phyloP scores from a whole-genome alignment of 345 rosid genomes.

The Tarenaya hassleriana region DNA sequence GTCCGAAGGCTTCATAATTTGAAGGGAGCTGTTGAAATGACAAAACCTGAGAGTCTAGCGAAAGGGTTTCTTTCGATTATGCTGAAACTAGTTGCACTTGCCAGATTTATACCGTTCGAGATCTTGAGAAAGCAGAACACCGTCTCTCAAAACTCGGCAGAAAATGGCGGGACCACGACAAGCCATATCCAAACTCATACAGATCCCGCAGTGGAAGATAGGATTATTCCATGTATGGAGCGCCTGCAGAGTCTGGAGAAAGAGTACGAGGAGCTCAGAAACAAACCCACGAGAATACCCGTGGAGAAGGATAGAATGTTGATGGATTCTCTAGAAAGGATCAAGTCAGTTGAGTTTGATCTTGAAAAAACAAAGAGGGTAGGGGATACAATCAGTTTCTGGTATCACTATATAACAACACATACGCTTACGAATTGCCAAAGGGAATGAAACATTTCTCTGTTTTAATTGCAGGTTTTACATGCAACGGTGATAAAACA shows the following conservation, averaged over 20 bases:
- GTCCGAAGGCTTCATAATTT: constrained; percentile 36
- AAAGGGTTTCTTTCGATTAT: constrained; percentile 38
- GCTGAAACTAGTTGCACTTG: constrained; percentile 42
- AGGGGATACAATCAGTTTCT: too few relatives aligned
- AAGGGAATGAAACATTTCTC: too few relatives aligned
- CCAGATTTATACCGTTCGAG: constrained; percentile 33
- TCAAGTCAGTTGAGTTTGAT: constrained; percentile 78
- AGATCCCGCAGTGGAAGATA: constrained; percentile 32
- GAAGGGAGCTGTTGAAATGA: constrained; percentile 40
- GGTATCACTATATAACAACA: too few relatives aligned
- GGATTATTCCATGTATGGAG: constrained; percentile 53
- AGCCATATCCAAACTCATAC: constrained; percentile 2
- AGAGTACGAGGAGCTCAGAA: constrained; percentile 47
- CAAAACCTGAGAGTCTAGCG: constrained; percentile 28
- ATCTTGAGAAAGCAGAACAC: constrained; percentile 50
- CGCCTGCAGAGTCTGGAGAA: constrained; percentile 75
- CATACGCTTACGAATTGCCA: too few relatives aligned
- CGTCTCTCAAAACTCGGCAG: constrained; percentile 29
- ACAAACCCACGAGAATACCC: constrained; percentile 67
- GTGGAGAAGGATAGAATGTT: constrained; percentile 77
- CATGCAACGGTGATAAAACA: constrained; percentile 70
- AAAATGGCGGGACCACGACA: constrained; percentile 12
- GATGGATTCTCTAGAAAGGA: constrained; percentile 73
- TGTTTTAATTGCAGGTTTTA: constrained; percentile 44
- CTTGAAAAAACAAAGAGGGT: constrained; percentile 87